A percentile compares a stretch with the other conserved stretches of the same genome.
Evolutionary conservation across 2,329 filamentous ascomycete species (phyloP).

Genomic region (Neofusicoccum laricinum): DNA sequence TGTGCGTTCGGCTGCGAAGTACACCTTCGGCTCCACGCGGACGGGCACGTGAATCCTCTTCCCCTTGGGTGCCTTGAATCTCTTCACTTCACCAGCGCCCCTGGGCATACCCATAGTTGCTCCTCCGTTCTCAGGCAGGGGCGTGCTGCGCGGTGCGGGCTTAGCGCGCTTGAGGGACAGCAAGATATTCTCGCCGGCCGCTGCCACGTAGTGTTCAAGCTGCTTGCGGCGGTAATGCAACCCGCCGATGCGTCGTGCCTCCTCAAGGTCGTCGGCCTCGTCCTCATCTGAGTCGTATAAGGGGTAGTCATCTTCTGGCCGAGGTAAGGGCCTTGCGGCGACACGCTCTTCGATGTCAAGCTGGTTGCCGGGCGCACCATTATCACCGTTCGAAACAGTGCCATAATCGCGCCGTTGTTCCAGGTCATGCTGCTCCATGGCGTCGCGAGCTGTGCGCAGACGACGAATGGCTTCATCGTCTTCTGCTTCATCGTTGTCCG

Average conservation of each 20-base stretch:
- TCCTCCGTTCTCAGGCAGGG: slow-evolving; percentile 15
- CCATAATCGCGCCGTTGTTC: slow-evolving; percentile 49
- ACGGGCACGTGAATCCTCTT: slow-evolving; percentile 92
- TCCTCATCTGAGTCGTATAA: slow-evolving; percentile 91
- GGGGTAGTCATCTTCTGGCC: slow-evolving; percentile 69
- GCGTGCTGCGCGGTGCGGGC: background rate
- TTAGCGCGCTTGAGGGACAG: slow-evolving; percentile 32
- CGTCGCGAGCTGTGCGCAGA: slow-evolving; percentile 50
- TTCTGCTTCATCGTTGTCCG: slow-evolving; percentile 29
- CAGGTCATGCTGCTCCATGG: slow-evolving; percentile 50
- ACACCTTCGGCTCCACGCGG: slow-evolving; percentile 95
- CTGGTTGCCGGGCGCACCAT: slow-evolving; percentile 31
- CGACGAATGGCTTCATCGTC: slow-evolving; percentile 46
- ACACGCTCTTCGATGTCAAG: slow-evolving; percentile 84
- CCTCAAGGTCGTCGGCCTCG: slow-evolving; percentile 69
- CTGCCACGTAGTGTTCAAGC: slow-evolving; percentile 48
- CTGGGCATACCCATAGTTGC: slow-evolving; percentile 44
- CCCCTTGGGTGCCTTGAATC: slow-evolving; percentile 70
- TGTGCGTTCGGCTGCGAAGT: slow-evolving; percentile 92
- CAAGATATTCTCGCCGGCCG: slow-evolving; percentile 37
- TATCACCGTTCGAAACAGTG: slow-evolving; percentile 29
- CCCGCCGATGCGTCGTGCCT: slow-evolving; percentile 72
- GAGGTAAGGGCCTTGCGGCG: slow-evolving; percentile 55
- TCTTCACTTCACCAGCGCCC: slow-evolving; percentile 40
- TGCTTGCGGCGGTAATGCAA: slow-evolving; percentile 67